phyloP scores from a whole-genome alignment of 2,329 filamentous ascomycete genomes.

The Penicillium sp. region DNA sequence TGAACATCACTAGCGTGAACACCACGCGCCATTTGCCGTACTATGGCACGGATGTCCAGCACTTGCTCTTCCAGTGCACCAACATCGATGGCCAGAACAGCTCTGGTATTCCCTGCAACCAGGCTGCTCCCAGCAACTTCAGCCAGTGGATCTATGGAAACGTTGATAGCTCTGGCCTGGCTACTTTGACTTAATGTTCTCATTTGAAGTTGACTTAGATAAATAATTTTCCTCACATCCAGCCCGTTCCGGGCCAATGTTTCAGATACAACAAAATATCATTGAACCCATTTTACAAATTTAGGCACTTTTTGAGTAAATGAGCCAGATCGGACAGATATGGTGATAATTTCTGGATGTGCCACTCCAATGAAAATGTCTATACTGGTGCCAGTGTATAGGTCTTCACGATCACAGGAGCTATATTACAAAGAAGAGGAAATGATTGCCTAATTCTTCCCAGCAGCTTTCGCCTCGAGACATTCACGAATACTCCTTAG shows the following conservation, averaged over 20 bases:
- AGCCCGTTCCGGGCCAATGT: too few relatives aligned
- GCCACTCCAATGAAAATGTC: too few relatives aligned
- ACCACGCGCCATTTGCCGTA: background rate
- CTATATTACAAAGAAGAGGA: too few relatives aligned
- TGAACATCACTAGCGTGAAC: background rate
- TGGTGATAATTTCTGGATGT: too few relatives aligned
- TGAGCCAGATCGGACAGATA: too few relatives aligned
- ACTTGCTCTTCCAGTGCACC: slow-evolving; percentile 3
- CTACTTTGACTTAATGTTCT: background rate
- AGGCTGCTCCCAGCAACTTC: slow-evolving; percentile 4
- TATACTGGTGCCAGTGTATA: too few relatives aligned
- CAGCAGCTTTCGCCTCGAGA: background rate
- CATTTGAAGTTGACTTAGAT: background rate
- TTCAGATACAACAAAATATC: too few relatives aligned
- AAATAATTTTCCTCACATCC: too few relatives aligned
- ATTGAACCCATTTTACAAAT: too few relatives aligned
- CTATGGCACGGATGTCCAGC: slow-evolving; percentile 1
- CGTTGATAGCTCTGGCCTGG: background rate
- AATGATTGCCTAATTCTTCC: too few relatives aligned
- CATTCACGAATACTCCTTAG: background rate
- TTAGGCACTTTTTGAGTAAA: too few relatives aligned
- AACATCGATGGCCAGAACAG: slow-evolving; percentile 1
- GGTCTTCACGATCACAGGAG: too few relatives aligned
- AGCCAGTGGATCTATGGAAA: slow-evolving; percentile 5
- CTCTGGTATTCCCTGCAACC: slow-evolving; percentile 6